Percentiles rank a stretch among this genome's conserved stretches.
Conservation (phyloP, 768 basidiomycete species). For the Kwoniella sp. region DNA sequence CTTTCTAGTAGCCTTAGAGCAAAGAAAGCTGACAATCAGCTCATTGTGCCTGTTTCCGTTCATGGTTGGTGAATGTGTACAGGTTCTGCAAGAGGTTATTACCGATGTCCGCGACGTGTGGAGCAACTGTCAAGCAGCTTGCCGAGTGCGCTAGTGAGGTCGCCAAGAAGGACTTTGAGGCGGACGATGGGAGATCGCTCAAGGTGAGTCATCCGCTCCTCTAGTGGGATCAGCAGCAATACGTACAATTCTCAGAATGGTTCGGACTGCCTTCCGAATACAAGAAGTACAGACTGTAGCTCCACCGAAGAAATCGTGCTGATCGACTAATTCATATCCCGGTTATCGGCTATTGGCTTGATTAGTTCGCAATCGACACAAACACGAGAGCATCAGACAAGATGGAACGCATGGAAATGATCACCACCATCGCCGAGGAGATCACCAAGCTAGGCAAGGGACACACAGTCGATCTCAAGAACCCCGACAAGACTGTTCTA, state of each 20-base stretch:
- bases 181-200: conserved; percentile 26
- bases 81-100: conserved; percentile 39
- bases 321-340: neutral
- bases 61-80: neutral
- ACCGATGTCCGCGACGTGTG: conserved; percentile 32
- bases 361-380: conserved; percentile 38
- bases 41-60: neutral
- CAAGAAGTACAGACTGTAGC: neutral
- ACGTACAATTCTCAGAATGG: too few relatives aligned
- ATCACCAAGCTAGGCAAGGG: conserved; percentile 28
- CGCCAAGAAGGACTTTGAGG: conserved; percentile 25
- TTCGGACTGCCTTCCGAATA: too few relatives aligned
- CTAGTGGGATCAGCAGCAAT: too few relatives aligned
- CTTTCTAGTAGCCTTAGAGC: too few relatives aligned
- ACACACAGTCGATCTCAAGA: conserved; percentile 43
- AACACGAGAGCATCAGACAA: conserved; percentile 36
- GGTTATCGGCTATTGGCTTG: neutral
- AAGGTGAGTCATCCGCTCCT: conserved; percentile 29
- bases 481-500: conserved; percentile 43
- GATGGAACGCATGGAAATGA: conserved; percentile 42
- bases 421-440: conserved; percentile 39
- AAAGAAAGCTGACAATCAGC: neutral
- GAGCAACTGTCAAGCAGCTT: conserved; percentile 36
- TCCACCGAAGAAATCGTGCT: too few relatives aligned
- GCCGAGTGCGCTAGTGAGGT: conserved; percentile 20